Evolutionary conservation across 768 basidiomycete genomes (phyloP).

Genomic region (Psilocybe subaeruginosa): DNA sequence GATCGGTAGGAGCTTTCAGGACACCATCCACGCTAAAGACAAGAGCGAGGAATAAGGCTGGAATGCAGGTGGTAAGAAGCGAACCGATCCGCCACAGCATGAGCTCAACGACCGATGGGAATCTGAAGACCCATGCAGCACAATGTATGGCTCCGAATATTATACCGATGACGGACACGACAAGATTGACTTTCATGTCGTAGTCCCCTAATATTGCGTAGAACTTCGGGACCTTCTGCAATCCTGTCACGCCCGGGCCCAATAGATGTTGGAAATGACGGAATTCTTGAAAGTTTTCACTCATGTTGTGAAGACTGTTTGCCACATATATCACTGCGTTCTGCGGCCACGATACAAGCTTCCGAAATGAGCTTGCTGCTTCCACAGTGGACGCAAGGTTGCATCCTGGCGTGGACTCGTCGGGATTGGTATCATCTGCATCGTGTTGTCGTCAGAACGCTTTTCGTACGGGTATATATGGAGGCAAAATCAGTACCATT

Average conservation of each 20-base stretch:
- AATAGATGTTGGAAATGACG: slow-evolving; percentile 3
- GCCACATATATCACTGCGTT: not conserved
- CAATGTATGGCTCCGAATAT: slow-evolving; percentile 16
- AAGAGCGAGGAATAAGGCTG: slow-evolving; percentile 4
- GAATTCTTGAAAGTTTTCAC: not conserved
- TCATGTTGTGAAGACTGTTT: not conserved
- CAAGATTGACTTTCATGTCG: slow-evolving; percentile 2
- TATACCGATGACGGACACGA: slow-evolving; percentile 10
- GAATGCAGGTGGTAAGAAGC: slow-evolving; percentile 4
- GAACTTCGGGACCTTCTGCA: not conserved
- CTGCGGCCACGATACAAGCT: not conserved
- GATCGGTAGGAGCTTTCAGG: not conserved
- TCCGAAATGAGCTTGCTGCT: not conserved
- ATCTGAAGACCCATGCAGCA: slow-evolving; percentile 11
- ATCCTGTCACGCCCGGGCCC: not conserved
- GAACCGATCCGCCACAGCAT: slow-evolving; percentile 2
- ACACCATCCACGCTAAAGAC: not conserved
- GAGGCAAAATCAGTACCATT: too few species aligned
- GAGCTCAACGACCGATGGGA: slow-evolving; percentile 9
- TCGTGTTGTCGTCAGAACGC: too few species aligned
- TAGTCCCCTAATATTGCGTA: not conserved
- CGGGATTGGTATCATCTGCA: too few species aligned
- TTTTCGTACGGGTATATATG: too few species aligned
- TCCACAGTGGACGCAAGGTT: too few species aligned
- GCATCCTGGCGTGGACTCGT: too few species aligned